A percentile compares a stretch with the other conserved stretches of the same genome.
These are phyloP conservation scores for Barbatosphaeria neglecta DNA, from an alignment of 495 filamentous ascomycete species.

Conservation along the genomic window DNA sequence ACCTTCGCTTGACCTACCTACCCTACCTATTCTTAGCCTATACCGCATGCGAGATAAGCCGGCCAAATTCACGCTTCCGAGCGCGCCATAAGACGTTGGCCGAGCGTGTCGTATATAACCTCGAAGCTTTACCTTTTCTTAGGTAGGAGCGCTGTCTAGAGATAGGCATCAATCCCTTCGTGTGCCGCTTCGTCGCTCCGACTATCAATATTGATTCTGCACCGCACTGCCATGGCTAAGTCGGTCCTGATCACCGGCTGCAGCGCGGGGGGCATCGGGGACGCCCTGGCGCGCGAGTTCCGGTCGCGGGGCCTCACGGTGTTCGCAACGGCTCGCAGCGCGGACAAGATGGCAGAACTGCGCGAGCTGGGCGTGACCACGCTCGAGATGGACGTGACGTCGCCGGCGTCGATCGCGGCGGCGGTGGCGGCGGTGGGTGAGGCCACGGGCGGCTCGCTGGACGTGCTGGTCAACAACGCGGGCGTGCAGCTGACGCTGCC, in stretches of 20 bases:
- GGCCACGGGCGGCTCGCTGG: conserved; percentile 24
- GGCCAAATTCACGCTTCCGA: no score
- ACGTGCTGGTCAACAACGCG: conserved; percentile 47
- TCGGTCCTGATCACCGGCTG: conserved; percentile 35
- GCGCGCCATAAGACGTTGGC: no score
- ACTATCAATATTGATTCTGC: no score
- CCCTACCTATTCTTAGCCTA: no score
- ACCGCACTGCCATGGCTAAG: neutral
- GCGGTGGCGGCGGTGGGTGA: conserved; percentile 15
- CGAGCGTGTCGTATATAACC: no score
- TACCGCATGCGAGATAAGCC: no score
- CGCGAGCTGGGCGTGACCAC: conserved; percentile 29
- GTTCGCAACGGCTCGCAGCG: conserved; percentile 43
- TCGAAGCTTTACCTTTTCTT: no score
- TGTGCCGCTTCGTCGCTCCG: no score
- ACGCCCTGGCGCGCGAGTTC: conserved; percentile 42
- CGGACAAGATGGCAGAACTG: conserved; percentile 26
- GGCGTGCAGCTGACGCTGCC: conserved; percentile 31
- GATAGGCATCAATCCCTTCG: no score
- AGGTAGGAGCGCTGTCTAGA: no score
- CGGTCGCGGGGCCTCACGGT: conserved; percentile 36
- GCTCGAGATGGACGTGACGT: conserved; percentile 38
- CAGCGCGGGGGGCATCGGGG: conserved; percentile 41
- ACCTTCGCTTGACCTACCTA: no score
- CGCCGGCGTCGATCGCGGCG: conserved; percentile 21